phyloP scores from a whole-genome alignment of 768 basidiomycete genomes.

The Tylopilus plumbeoviolaceoides region DNA sequence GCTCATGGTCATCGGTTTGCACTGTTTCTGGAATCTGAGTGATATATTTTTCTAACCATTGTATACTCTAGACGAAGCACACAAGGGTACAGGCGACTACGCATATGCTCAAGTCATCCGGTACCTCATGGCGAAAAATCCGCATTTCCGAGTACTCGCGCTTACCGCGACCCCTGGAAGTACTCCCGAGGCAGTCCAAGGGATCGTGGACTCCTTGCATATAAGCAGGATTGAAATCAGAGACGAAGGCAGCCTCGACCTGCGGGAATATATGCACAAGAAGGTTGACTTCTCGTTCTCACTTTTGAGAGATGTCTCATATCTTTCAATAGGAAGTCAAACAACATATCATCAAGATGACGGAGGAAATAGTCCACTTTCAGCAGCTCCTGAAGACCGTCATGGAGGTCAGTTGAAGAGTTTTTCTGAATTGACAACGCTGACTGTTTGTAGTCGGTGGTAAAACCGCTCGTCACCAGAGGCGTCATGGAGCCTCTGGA shows the following conservation, averaged over 20 bases:
- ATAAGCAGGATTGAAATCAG: constrained; percentile 95
- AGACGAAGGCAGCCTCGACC: constrained; percentile 85
- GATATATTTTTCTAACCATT: constrained; percentile 1
- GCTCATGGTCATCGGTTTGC: constrained; percentile 80
- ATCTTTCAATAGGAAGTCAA: constrained; percentile 52
- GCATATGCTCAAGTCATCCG: constrained; percentile 88
- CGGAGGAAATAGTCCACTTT: constrained; percentile 58
- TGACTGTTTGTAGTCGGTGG: constrained; percentile 25
- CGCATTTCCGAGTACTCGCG: constrained; percentile 87
- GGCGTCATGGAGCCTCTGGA: constrained; percentile 51
- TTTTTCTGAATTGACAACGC: not conserved
- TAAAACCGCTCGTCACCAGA: constrained; percentile 32
- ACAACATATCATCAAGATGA: constrained; percentile 75
- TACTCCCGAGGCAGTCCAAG: constrained; percentile 82
- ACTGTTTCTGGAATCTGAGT: not conserved
- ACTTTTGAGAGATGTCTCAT: constrained; percentile 1
- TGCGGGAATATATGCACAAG: constrained; percentile 79
- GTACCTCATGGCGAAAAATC: constrained; percentile 90
- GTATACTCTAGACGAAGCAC: constrained; percentile 74
- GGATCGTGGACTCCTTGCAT: constrained; percentile 87
- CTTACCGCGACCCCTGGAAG: constrained; percentile 94
- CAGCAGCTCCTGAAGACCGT: constrained; percentile 63
- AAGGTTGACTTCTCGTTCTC: constrained; percentile 53
- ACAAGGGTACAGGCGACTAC: constrained; percentile 90
- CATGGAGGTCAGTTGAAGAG: constrained; percentile 59